Evolutionary conservation across 169 alveolate species (phyloP).

Genomic region (Plasmodium knowlesi): DNA sequence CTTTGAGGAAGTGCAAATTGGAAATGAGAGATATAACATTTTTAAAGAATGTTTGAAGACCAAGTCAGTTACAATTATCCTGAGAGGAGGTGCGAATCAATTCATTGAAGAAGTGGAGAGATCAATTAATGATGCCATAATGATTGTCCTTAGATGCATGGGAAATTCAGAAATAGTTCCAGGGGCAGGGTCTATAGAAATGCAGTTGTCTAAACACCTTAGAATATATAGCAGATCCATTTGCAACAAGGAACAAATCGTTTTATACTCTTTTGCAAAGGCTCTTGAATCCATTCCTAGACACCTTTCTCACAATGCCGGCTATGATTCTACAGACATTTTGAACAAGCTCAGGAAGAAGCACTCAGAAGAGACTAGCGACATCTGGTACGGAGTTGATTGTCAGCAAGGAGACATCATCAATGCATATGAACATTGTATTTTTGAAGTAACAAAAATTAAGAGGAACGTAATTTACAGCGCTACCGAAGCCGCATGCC

Average conservation of each 20-base stretch:
- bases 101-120: conserved; percentile 98
- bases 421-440: conserved; percentile 90
- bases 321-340: conserved; percentile 95
- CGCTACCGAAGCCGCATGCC: conserved; percentile 99
- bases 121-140: conserved; percentile 97
- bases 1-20: conserved; percentile 98
- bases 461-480: conserved; percentile 95
- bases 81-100: conserved; percentile 99
- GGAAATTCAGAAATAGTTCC: conserved; percentile 93
- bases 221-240: conserved; percentile 85
- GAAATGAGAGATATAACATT: conserved; percentile 97
- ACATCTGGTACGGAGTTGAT: conserved; percentile 95
- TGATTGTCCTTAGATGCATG: conserved; percentile 95
- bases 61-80: conserved; percentile 94
- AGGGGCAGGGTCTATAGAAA: conserved; percentile 99
- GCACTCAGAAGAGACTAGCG: conserved; percentile 85
- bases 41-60: conserved; percentile 94
- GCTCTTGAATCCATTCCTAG: conserved; percentile 97
- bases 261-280: conserved; percentile 94
- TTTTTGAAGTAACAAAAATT: conserved; percentile 97
- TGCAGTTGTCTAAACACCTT: conserved; percentile 81
- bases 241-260: conserved; percentile 94
- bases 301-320: conserved; percentile 97
- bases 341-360: conserved; percentile 94
- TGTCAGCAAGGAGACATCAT: conserved; percentile 92